phyloP scores from a whole-genome alignment of 495 filamentous ascomycete genomes.

The Trichoderma reesei region DNA sequence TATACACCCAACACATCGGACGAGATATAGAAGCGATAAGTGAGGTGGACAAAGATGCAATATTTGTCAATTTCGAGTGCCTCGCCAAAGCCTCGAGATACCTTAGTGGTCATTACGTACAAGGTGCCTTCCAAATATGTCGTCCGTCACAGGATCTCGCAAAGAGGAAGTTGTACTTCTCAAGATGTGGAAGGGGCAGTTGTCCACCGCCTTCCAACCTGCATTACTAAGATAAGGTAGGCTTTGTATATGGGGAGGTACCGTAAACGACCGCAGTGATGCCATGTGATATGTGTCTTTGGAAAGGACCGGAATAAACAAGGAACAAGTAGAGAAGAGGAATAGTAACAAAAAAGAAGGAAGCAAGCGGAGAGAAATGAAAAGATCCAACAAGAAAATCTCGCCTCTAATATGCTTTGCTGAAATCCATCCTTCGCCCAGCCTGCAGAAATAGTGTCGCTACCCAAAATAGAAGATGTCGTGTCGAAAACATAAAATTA shows the following conservation, averaged over 20 bases:
- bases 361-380: neutral
- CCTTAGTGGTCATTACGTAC: too few relatives aligned
- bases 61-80: too few relatives aligned
- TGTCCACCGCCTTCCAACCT: neutral
- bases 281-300: slow-evolving; percentile 3
- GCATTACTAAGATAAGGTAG: slow-evolving; percentile 2
- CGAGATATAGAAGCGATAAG: too few relatives aligned
- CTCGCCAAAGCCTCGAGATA: too few relatives aligned
- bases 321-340: too few relatives aligned
- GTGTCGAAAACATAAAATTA: neutral
- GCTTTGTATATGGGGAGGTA: neutral
- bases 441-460: slow-evolving; percentile 5
- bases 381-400: neutral
- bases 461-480: neutral
- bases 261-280: slow-evolving; percentile 5
- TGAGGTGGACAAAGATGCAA: too few relatives aligned
- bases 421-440: slow-evolving; percentile 6
- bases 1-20: too few relatives aligned
- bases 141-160: neutral
- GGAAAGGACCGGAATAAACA: neutral
- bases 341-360: neutral
- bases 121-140: neutral
- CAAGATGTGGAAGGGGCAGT: neutral
- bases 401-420: slow-evolving; percentile 1
- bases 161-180: neutral